Evolutionary conservation across 768 basidiomycete species (phyloP), one percentile per base, ranked within the genome.

Genomic region (Naganishia friedmannii): DNA sequence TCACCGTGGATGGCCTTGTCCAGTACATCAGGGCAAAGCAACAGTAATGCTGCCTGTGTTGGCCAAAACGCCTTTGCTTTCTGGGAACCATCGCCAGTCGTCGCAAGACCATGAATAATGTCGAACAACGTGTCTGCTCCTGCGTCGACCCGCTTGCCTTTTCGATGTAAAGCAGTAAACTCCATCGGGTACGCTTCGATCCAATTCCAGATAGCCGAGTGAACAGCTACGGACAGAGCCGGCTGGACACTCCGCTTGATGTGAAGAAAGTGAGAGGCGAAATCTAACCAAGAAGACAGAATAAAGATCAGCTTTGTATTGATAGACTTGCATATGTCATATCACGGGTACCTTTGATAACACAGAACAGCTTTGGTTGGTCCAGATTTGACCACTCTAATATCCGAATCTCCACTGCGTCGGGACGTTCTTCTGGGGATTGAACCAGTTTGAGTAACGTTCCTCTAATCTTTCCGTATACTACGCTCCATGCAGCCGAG

Each of bases 171-270:
- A 8, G 91, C 88, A 66, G 88, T 88, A 78, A 88, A 95, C 77
- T 96, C 91, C 6, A 83, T 82, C 0, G 91, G 89, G 75, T 88
- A 90, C 28, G 86, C 83, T 34, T 89, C 88, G 37, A 94, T 88
- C 92, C 92, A 95, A 72, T 89, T 92, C 92, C 93, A 94, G 31
- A 95, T 83, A 0, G 90, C 91, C 32, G 86, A 84, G 26, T 91
- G 87, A 42, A 95, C 84, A 31, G 89, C 86, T 31, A 86, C 83
- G 0, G 91, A 87, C 57, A 93, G 85, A 0, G 89, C 88, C 17
- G 85, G 80, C 69, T 92, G 91, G 0, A 88, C 86, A 48, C 90
- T 88, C 39, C 84, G 85, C 73, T 86, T 87, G 87, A 95, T 89
- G 76, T 89, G 90, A 28, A 94, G 86, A 32, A 95, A 86, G 4